Base-by-base conservation (phyloP, 768 basidiomycete genomes). In the Kwoniella botswanensis region DNA sequence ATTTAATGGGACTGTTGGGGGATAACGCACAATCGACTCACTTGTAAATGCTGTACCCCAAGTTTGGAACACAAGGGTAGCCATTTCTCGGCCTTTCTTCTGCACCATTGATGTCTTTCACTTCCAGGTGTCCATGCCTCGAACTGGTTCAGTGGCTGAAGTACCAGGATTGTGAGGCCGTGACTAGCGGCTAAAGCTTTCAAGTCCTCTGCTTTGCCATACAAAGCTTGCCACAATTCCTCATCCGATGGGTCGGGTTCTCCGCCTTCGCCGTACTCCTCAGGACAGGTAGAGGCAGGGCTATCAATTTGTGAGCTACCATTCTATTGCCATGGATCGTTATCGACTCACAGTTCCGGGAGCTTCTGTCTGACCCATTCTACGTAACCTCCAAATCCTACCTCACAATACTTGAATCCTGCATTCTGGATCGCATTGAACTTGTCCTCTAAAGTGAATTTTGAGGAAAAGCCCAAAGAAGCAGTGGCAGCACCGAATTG, bases 81-180 rank as follows among this genome's bases (percentile, higher is more conserved):
- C 79, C 79, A 80, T 6, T 61, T 74, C 59, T 74, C 71, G 2
- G 77, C 76, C 59, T 73, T 76, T 50, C 50, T 52, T n/a, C 69
- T 70, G 50, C 41, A 69, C n/a, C 74, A 75, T 24, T 69, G n/a
- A 18, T 63, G 11, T 54, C 78, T 62, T 35, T 69, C 22, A 9
- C 57, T 52, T 5, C 75, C 76, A 59, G 68, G 52, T 9, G 43
- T 50, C 75, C 77, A 82, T 7, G 79, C 80, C n/a, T 79, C 79
- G 55, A 74, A 81, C 35, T 76, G 63, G 13, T 65, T 73, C 17
- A 82, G 72, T 17, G 80, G 80, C 69, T 79, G 79, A 0, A 82
- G 43, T n/a, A 73, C 75, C 22, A 75, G 59, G 1, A 80, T 53
- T 17, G 68, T 42, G 1, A 82, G 61, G 2, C 61, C 63, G 54